Conservation (phyloP, 306 rosid species). For the Glycyrrhiza uralensis region DNA sequence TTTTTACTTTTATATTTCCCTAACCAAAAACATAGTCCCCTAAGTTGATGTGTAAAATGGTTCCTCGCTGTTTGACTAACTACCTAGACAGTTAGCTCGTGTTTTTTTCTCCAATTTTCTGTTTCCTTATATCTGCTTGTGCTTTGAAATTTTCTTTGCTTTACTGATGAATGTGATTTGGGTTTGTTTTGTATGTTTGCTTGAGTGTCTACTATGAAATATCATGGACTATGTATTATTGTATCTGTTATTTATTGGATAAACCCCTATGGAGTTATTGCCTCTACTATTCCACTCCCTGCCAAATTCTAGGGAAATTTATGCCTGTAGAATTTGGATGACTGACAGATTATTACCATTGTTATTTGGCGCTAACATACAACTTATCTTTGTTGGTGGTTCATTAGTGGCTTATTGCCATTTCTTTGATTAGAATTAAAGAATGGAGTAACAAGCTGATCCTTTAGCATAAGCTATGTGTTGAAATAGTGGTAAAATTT, state of each 20-base stretch:
- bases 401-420: not conserved
- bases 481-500: slow-evolving; percentile 1
- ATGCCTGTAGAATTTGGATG: slow-evolving; percentile 10
- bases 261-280: not conserved
- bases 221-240: not conserved
- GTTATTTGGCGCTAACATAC: not conserved
- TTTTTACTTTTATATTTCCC: not conserved
- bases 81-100: not conserved
- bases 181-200: not conserved
- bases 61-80: slow-evolving; percentile 6
- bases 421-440: not conserved
- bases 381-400: not conserved
- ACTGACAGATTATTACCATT: not conserved
- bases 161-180: not conserved
- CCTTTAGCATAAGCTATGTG: not conserved
- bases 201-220: not conserved
- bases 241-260: not conserved
- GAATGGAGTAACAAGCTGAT: not conserved
- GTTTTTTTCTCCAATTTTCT: not conserved
- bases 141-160: not conserved
- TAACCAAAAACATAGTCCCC: no score
- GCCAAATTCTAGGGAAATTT: not conserved
- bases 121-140: not conserved
- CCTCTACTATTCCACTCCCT: not conserved
- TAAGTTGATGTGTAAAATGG: slow-evolving; percentile 1